Percentiles rank a stretch among this genome's conserved stretches.
Conservation (phyloP, 805 yeast genomes). For the Candida koratica region DNA sequence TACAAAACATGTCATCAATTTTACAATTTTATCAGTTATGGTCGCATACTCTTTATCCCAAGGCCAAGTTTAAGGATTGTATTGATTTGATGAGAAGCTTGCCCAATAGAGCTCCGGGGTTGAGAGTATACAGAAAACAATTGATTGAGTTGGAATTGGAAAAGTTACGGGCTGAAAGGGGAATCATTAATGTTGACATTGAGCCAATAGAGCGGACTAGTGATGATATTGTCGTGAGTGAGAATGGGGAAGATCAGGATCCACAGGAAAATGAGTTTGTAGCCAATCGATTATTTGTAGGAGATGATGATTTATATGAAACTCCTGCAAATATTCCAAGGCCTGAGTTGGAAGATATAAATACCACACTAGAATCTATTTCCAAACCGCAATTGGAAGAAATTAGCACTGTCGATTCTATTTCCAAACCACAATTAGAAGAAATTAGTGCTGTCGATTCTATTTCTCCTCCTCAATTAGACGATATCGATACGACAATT, state of each 20-base stretch:
- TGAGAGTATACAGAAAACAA: slow-evolving; percentile 30
- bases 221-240: neutral
- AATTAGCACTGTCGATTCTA: neutral
- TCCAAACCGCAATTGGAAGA: neutral
- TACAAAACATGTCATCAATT: slow-evolving; percentile 28
- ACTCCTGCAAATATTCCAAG: neutral
- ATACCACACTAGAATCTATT: neutral
- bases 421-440: neutral
- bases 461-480: neutral
- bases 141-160: slow-evolving; percentile 26
- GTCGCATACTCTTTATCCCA: slow-evolving; percentile 63
- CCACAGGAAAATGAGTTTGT: slow-evolving; percentile 20
- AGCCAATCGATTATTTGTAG: slow-evolving; percentile 30
- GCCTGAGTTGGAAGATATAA: neutral
- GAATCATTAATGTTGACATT: slow-evolving; percentile 31
- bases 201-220: no score
- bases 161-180: slow-evolving; percentile 25
- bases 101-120: slow-evolving; percentile 40
- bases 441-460: neutral
- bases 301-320: slow-evolving; percentile 19
- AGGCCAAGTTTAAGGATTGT: slow-evolving; percentile 73
- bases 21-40: slow-evolving; percentile 43
- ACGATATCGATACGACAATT: neutral
- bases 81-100: slow-evolving; percentile 48
- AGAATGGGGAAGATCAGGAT: neutral